Base-by-base conservation (phyloP, 2,329 filamentous ascomycete species). In the Fusarium sp. region DNA sequence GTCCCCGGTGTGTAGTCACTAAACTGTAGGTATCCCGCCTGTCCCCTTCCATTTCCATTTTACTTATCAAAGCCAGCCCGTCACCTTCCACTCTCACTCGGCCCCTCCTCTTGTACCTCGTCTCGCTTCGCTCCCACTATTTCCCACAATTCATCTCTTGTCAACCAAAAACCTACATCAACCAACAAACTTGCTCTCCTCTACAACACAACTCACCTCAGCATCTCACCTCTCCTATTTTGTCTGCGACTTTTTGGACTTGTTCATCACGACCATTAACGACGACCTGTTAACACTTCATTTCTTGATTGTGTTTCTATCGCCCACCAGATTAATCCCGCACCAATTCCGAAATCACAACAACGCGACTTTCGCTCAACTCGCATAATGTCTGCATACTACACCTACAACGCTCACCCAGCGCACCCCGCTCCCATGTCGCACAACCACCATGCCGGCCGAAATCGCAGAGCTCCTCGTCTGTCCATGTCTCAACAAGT, bases 401-500 rank as follows among this genome's bases (percentile, higher is more conserved):
- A 89, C 77, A 84, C 87, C 76, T 89, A 84, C 81, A 85, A 85
- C 78, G 79, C 85, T 68, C 87, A 89, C 78, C 83, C 86, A 71
- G 85, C 85, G 74, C 84, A 88, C 72, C 82, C 84, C 67, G 85
- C 86, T 63, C 83, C 89, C 47, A 80, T 86, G 75, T 86, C 90
- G 69, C 92, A 96, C 83, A 91, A 88, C 80, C 91, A 95, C 82
- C 92, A 96, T 80, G 91, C 89, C 76, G 91, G 92, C 75, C 93
- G 95, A 76, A 94, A 92, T 79, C 91, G 95, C 76, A 89, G 95
- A 77, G 92, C 91, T 42, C 92, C 94, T 64, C 89, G 94, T 75
- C 85, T 96, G 74, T 91, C 91, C 41, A 90, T 93, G 53, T 87
- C 91, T 44, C 93, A 97, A 77, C 93, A 95, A 82, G 83, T 90